Evolutionary conservation across 345 rosid genomes (phyloP), one percentile per base, ranked within the genome.

Genomic region (Tarenaya hassleriana): DNA sequence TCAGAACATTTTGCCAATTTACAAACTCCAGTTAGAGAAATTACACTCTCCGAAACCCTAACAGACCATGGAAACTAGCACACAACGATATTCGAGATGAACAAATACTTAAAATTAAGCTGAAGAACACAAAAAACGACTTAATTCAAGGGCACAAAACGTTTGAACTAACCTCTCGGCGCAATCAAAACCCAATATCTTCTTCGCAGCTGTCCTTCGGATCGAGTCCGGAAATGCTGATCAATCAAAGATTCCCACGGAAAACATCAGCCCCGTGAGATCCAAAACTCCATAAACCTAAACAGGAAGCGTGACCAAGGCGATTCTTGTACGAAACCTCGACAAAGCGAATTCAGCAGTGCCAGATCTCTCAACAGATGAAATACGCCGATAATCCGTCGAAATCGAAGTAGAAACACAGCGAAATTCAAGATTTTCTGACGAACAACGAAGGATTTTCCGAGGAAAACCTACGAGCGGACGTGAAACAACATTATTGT

Each of bases 401-500:
- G 5, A 24, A 24, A 24, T 24, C 29, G 3, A 24, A 24, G 29
- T 24, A 2, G 29, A 24, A 24, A 24, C n/a, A 24, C 29, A 24
- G 3, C 32, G 34, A 15, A 64, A 52, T 39, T 52, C 24, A 45
- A 49, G 17, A 46, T 66, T 52, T 46, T 61, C 18, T 13, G 37
- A 48, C 50, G 61, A 56, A 48, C 38, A 50, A 40, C 46, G 55
- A 58, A 44, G 14, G 16, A 52, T 52, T 66, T 66, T 47, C 65
- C 64, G 60, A 58, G 11, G 49, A 43, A 52, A 24, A 24, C 58
- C 70, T 66, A 58, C 59, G 41, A 39, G 51, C 70, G 70, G 70
- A 66, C 65, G 70, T 52, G 56, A 66, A 58, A 52, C 60, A 1
- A 52, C 63, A 51, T 35, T 57, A 43, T 50, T 50, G 16, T 56